Conservation (phyloP, 176 grass and related monocot genomes). For the Microstegium vimineum region DNA sequence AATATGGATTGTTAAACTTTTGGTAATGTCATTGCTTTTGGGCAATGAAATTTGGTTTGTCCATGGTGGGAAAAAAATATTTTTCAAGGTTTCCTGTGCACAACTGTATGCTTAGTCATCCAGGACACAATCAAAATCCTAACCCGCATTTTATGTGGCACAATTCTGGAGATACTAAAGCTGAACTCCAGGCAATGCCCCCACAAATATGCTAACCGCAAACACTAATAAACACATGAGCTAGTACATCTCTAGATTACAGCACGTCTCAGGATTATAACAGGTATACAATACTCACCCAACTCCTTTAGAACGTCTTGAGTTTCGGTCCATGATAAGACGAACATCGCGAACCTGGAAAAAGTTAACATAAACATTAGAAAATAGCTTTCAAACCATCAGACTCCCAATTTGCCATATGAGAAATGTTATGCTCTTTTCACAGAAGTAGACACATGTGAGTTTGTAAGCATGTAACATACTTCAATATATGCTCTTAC, state of each 20-base stretch:
- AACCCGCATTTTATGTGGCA: background rate
- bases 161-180: background rate
- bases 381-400: background rate
- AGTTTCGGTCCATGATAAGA: conserved; percentile 97
- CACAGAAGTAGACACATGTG: background rate
- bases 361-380: conserved; percentile 6
- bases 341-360: conserved; percentile 95
- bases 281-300: conserved; percentile 49
- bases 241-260: background rate
- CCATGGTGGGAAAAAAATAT: background rate
- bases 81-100: background rate
- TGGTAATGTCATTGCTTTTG: background rate
- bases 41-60: background rate
- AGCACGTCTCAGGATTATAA: background rate
- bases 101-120: background rate
- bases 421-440: background rate
- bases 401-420: background rate
- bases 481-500: background rate
- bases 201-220: background rate
- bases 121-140: background rate
- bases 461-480: background rate
- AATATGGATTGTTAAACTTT: background rate
- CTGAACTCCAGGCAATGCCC: background rate
- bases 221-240: background rate
- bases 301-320: conserved; percentile 96